Base-by-base conservation (phyloP, 2,329 filamentous ascomycete species). In the Penicillium sp. region DNA sequence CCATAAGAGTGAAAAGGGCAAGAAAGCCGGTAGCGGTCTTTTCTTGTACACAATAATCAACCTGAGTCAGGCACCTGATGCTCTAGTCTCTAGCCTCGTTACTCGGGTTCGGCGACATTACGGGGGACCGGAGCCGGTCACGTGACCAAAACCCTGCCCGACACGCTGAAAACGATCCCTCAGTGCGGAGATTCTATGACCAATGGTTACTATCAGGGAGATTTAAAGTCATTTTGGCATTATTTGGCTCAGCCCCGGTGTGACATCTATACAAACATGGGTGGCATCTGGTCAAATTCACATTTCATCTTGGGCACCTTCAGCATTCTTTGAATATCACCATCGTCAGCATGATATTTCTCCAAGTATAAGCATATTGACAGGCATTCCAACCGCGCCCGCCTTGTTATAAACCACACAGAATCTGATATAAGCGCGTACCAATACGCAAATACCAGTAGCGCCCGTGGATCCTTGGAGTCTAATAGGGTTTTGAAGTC, bases 381-480 rank as follows among this genome's bases (percentile, higher is more conserved):
- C 44, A 75, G 72, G n/a, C 79, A 79, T 60, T 84, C 80, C 1
- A 83, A 61, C 26, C 73, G 58, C 4, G 77, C 75, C 44, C 82
- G 73, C 49, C 74, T 69, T 43, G 74, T 69, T 14, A 81, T 57
- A 77, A 79, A 84, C 82, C 81, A 84, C 9, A 71, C 63, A 15
- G 71, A 66, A 12, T 71, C 64, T 14, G 72, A 75, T 14, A 81
- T 66, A 57, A 80, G 78, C 9, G 79, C 78, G 65, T 81, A 83
- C 82, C 82, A 87, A 68, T 80, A 82, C 0, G 78, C 75, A n/a
- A 86, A 67, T 33, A 87, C 61, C 11, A 85, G 65, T 56, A 87
- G 63, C 0, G 83, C 83, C 26, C 77, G 72, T 0, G 79, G 69
- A 43, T 87, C 83, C 56, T 82, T 85, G 0, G 58, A 35, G 44